Percentiles rank a stretch among this genome's conserved stretches.
Evolutionary conservation across 2,329 filamentous ascomycete species (phyloP).

Genomic region (Ophiosphaerella herpotricha): DNA sequence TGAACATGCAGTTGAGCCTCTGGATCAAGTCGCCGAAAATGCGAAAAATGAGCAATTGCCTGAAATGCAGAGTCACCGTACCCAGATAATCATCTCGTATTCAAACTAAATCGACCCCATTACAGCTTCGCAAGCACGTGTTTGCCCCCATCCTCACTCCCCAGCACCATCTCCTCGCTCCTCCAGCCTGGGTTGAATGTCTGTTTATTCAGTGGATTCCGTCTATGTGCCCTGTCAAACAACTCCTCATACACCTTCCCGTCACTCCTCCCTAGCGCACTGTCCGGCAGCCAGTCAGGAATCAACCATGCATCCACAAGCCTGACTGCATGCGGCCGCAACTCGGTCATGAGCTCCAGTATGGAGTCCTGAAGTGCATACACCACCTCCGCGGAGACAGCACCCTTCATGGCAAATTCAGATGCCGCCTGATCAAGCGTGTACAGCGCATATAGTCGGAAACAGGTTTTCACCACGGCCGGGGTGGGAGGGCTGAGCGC

Average conservation of each 20-base stretch:
- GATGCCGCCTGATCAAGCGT: constrained; percentile 53
- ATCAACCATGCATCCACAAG: constrained; percentile 59
- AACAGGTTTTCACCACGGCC: constrained; percentile 49
- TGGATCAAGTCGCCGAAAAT: too few species aligned
- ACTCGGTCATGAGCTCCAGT: constrained; percentile 53
- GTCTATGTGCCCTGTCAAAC: constrained; percentile 56
- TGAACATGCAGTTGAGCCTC: too few species aligned
- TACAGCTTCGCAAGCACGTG: constrained; percentile 34
- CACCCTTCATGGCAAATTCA: constrained; percentile 52
- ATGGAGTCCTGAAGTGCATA: constrained; percentile 49
- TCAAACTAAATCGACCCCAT: not conserved
- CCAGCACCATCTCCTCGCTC: constrained; percentile 56
- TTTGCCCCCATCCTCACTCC: constrained; percentile 47
- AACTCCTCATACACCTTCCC: constrained; percentile 60
- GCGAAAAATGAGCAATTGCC: too few species aligned
- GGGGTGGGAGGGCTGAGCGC: constrained; percentile 32
- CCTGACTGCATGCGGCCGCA: constrained; percentile 57
- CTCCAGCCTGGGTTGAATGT: constrained; percentile 58
- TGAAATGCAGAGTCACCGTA: too few species aligned
- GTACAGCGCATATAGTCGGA: constrained; percentile 54
- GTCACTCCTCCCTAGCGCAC: constrained; percentile 57
- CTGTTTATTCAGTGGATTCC: constrained; percentile 57
- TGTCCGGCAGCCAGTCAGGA: constrained; percentile 58
- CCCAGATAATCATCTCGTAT: too few species aligned
- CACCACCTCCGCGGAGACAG: constrained; percentile 50